Percentiles rank a stretch among this genome's conserved stretches.
These are phyloP conservation scores for Stagonosporopsis rhizophila DNA, from an alignment of 2,329 filamentous ascomycete species.

Conservation along the genomic window DNA sequence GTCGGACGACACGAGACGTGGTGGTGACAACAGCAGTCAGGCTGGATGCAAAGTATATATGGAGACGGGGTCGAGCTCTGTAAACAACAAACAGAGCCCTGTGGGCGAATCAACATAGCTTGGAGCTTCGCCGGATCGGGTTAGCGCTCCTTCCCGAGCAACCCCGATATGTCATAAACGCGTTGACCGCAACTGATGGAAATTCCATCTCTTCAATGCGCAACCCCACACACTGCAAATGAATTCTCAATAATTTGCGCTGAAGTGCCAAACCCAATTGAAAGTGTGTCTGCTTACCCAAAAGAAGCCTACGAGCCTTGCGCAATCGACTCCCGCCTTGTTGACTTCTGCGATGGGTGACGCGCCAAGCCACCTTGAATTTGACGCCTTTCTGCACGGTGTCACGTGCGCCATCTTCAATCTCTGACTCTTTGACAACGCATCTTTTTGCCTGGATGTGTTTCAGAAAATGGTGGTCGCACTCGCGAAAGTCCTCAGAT, in stretches of 20 bases:
- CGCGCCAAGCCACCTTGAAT: slow-evolving; percentile 19
- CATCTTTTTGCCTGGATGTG: slow-evolving; percentile 28
- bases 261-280: not conserved
- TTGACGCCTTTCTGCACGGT: slow-evolving; percentile 1
- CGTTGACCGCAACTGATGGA: slow-evolving; percentile 17
- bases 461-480: slow-evolving; percentile 11
- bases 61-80: slow-evolving; percentile 23
- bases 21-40: slow-evolving; percentile 35
- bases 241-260: slow-evolving; percentile 1
- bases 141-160: slow-evolving; percentile 18
- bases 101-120: slow-evolving; percentile 11
- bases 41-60: slow-evolving; percentile 36
- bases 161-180: slow-evolving; percentile 20
- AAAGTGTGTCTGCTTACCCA: not conserved
- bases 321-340: not conserved
- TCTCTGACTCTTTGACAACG: slow-evolving; percentile 17
- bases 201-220: slow-evolving; percentile 26
- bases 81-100: slow-evolving; percentile 24
- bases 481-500: slow-evolving; percentile 24
- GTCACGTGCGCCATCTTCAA: slow-evolving; percentile 11
- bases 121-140: slow-evolving; percentile 1
- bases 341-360: slow-evolving; percentile 1
- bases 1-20: slow-evolving; percentile 36
- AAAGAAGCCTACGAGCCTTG: not conserved
- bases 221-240: slow-evolving; percentile 15